These are phyloP conservation scores for Hansfordia pulvinata DNA, from an alignment of 2,329 filamentous ascomycete species.

Conservation along the genomic window DNA sequence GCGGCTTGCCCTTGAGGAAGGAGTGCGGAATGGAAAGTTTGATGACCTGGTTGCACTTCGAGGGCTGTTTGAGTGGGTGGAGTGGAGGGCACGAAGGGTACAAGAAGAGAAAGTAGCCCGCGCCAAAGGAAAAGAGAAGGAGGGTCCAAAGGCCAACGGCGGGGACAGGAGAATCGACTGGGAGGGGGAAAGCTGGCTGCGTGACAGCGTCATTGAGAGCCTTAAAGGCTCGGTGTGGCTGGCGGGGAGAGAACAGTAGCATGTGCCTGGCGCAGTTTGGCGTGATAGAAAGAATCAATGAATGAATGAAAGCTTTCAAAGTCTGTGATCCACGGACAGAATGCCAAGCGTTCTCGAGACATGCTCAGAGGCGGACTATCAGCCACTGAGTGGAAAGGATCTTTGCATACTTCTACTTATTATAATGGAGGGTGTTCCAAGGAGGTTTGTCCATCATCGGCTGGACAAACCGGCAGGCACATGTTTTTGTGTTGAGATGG, in stretches of 20 bases:
- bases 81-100: slow-evolving; percentile 21
- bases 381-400: too few species aligned
- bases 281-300: too few species aligned
- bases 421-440: too few species aligned
- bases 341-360: too few species aligned
- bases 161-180: slow-evolving; percentile 10
- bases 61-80: slow-evolving; percentile 42
- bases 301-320: too few species aligned
- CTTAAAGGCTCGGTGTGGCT: slow-evolving; percentile 43
- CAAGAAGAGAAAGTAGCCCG: slow-evolving; percentile 10
- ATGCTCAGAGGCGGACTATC: too few species aligned
- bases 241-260: slow-evolving; percentile 16
- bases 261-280: too few species aligned
- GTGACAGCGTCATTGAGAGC: slow-evolving; percentile 38
- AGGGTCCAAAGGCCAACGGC: slow-evolving; percentile 6
- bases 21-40: slow-evolving; percentile 15
- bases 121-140: slow-evolving; percentile 7
- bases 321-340: too few species aligned
- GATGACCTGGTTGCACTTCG: slow-evolving; percentile 31
- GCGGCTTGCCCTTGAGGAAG: slow-evolving; percentile 49
- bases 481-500: too few species aligned
- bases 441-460: too few species aligned
- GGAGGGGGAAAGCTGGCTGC: slow-evolving; percentile 36
- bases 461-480: too few species aligned
- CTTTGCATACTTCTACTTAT: too few species aligned